Evolutionary conservation across 1,284 basidiomycete species (phyloP).

Genomic region (Cutaneotrichosporon sp.): DNA sequence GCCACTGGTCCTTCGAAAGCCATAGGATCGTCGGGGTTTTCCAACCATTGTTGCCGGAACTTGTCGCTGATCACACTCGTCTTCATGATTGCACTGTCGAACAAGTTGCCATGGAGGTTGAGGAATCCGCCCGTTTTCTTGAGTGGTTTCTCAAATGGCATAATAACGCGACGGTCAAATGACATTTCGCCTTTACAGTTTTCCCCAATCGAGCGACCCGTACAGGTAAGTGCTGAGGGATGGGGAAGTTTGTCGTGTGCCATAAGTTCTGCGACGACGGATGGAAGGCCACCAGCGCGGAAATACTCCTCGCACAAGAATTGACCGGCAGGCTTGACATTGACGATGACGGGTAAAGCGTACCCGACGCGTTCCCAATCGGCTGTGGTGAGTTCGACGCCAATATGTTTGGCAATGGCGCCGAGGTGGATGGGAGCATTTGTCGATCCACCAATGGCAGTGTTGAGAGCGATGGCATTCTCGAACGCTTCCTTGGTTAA

Average conservation of each 20-base stretch:
- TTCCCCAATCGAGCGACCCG: conserved; percentile 40
- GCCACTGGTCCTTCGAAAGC: conserved; percentile 53
- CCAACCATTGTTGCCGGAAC: conserved; percentile 48
- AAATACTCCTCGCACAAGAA: conserved; percentile 52
- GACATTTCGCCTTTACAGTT: conserved; percentile 47
- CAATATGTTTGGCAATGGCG: conserved; percentile 51
- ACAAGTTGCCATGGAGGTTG: conserved; percentile 49
- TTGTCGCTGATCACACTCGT: conserved; percentile 49
- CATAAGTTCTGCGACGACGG: conserved; percentile 46
- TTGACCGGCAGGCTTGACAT: conserved; percentile 48
- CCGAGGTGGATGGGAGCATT: conserved; percentile 63
- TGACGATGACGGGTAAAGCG: conserved; percentile 45
- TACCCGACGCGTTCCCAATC: conserved; percentile 51
- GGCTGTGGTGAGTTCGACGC: conserved; percentile 42
- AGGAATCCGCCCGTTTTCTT: conserved; percentile 49
- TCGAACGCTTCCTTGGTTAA: conserved; percentile 85
- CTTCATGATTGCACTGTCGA: conserved; percentile 54
- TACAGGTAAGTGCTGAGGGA: conserved; percentile 43
- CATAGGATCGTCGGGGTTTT: conserved; percentile 49
- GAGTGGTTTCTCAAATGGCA: conserved; percentile 44
- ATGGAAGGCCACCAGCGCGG: conserved; percentile 49
- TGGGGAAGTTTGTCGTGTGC: conserved; percentile 41
- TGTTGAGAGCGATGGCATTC: conserved; percentile 83
- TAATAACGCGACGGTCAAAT: conserved; percentile 46
- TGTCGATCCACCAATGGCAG: conserved; percentile 84